Evolutionary conservation across 352 stramenopile species (phyloP).

Genomic region (Phytophthora niederhauseri): DNA sequence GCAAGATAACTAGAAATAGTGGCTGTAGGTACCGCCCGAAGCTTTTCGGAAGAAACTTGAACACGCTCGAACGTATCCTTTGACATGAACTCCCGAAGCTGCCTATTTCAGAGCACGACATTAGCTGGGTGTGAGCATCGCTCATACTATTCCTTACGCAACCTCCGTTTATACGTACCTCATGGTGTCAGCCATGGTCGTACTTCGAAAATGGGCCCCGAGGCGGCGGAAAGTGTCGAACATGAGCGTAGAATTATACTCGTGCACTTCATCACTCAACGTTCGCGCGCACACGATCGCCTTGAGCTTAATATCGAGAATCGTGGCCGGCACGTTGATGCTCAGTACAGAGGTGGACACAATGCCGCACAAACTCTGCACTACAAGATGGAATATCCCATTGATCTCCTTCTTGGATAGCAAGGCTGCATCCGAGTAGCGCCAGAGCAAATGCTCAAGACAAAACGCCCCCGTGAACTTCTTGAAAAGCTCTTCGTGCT

Average conservation of each 20-base stretch:
- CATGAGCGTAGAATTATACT: slow-evolving; percentile 69
- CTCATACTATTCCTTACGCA: background rate
- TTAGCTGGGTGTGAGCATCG: background rate
- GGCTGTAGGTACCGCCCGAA: slow-evolving; percentile 37
- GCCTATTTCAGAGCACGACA: slow-evolving; percentile 32
- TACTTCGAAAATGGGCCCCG: slow-evolving; percentile 64
- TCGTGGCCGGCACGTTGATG: slow-evolving; percentile 55
- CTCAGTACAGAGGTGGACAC: slow-evolving; percentile 66
- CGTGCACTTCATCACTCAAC: slow-evolving; percentile 74
- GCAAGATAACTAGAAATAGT: background rate
- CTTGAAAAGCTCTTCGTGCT: slow-evolving; percentile 85
- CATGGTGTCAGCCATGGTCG: slow-evolving; percentile 61
- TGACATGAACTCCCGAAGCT: slow-evolving; percentile 67
- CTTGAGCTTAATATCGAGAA: slow-evolving; percentile 73
- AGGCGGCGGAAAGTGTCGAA: slow-evolving; percentile 74
- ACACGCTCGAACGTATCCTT: slow-evolving; percentile 76
- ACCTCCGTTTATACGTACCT: slow-evolving; percentile 40
- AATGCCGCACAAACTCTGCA: slow-evolving; percentile 80
- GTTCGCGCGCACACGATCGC: slow-evolving; percentile 64
- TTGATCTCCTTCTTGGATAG: slow-evolving; percentile 86
- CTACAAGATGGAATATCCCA: slow-evolving; percentile 74
- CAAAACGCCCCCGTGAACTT: slow-evolving; percentile 78
- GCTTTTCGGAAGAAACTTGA: slow-evolving; percentile 49
- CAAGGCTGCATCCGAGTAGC: slow-evolving; percentile 71
- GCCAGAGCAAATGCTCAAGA: slow-evolving; percentile 74